Evolutionary conservation across 139 green algal species (phyloP), one percentile per base, ranked within the genome.

Genomic region (Asterochloris sp.): DNA sequence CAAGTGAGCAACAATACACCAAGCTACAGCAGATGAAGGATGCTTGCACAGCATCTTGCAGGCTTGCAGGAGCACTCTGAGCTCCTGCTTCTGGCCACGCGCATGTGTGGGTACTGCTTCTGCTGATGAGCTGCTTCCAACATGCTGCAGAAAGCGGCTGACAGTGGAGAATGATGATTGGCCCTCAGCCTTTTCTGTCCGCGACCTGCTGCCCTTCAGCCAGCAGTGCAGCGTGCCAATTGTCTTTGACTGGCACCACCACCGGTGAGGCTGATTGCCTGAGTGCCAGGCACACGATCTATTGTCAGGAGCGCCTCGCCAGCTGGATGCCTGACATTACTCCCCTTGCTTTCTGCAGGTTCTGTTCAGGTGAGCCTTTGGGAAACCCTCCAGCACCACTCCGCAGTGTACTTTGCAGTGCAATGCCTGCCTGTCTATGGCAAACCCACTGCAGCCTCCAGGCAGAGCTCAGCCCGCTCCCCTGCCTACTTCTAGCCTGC

Each of bases 201-300:
- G 26, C 0, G 91, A 94, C 83, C 85, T 94, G 77, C 73, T 91
- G 47, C 69, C 76, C 26, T 69, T 94, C 61, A 81, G 88, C 73
- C 10, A 66, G 12, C 26, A 73, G 28, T 79, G 47, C 19, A 29
- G 75, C 69, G 81, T 92, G 19, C 92, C 92, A 62, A 87, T 95
- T 10, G 89, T 93, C 11, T 95, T 93, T 83, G 92, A 95, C 83
- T 95, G 95, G 76, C 92, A 95, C 80, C 92, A 95, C 83, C 85
- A 90, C 71, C 88, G 86, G 76, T 94, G 91, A 27, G 88, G 83
- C 82, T 26, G 81, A 76, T 73, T 77, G 54, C 60, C 23, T 75
- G 64, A 81, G 12, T 6, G 15, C 1, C 29, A 66, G 8, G 74
- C 4, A 78, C 14, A 6, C 61, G 71, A 2, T 9, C 1, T 76